Evolutionary conservation across 2,329 filamentous ascomycete species (phyloP), one percentile per base, ranked within the genome.

Genomic region (Clarireedia paspali): DNA sequence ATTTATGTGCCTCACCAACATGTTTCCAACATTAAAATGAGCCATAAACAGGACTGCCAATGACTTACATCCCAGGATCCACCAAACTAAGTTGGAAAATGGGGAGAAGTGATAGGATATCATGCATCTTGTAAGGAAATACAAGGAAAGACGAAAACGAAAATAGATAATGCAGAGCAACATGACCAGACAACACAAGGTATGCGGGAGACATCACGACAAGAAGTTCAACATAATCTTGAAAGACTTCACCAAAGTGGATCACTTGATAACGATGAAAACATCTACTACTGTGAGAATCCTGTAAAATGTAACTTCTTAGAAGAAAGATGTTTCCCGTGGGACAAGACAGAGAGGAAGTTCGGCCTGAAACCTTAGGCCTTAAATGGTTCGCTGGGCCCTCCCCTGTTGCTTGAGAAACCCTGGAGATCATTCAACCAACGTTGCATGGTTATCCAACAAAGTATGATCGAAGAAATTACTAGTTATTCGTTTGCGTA

Each of bases 121-220:
- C 20, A 47, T 53, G 42, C 15, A 53, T 23, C 36, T 17, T 20
- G 23, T 30, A 42, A 14, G 14, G 39, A 20, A 20, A 27, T 6
- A 47, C 24, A 14, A 47, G 47, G 47, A 40, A 50, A 50, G 17
- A 55, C 52, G 17, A 27, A 27, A 20, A 54, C 47, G 53, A 50
- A 34, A 50, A 54, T 54, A 23, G 42, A 55, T 54, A 38, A 55
- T 38, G 53, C 30, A 38, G 47, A 55, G 53, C 47, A 24, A 55
- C 47, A 17, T 38, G 20, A 42, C 17, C 9, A 36, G 20, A 27
- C n/a, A 24, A 45, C 15, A 14, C 15, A 36, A 30, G 6, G 20
- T 50, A 14, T 20, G 7, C 4, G 10, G 9, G 4, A 34, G 30
- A 34, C 30, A 12, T 34, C 30, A 34, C 30, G 2, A 34, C 10